Base-by-base conservation (phyloP, 2,329 filamentous ascomycete species). In the Apiospora arundinis region DNA sequence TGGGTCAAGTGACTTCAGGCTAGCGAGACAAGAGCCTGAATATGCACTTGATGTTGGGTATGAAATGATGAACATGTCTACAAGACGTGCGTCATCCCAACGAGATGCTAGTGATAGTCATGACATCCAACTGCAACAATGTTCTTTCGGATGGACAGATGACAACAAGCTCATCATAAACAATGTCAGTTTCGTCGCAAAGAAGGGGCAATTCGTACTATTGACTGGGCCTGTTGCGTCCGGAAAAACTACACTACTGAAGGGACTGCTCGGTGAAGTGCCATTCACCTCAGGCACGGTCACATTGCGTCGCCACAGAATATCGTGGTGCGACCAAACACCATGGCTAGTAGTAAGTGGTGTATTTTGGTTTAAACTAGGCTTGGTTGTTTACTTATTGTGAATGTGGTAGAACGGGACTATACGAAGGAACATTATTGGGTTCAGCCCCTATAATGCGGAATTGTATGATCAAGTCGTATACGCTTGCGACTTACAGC, bases 391-490 rank as follows among this genome's bases (percentile, higher is more conserved):
- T 23, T 25, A 12, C 25, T 65, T 21, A 60, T n/a, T 49, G 21
- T 25, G 6, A 23, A 46, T 14, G 14, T 25, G 18, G 18, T n/a
- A 79, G 71, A 83, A 82, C 25, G 78, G 73, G 3, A 79, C 79
- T 0, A 73, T 83, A 0, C 74, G 79, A 18, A 73, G 80, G 3
- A 83, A 79, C 32, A 82, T 84, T 21, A 67, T 80, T 11, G 81
- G 75, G 0, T 76, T 77, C 18, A 75, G 75, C 0, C 71, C 65
- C 0, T 75, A 75, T 5, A 79, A 84, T 3, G 74, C 75, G 0
- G 18, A 67, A 0, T 80, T 82, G 76, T 83, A 83, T 60, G 69
- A 75, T 0, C 74, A 73, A 2, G 79, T 83, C 0, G 40, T 82
- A 3, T 71, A 77, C 3, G 79, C 80, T 0, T 85, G 83, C 28